Evolutionary conservation across 371 early-diverging fungal species (phyloP), one percentile per base, ranked within the genome.

Genomic region (Haplosporangium sp.): DNA sequence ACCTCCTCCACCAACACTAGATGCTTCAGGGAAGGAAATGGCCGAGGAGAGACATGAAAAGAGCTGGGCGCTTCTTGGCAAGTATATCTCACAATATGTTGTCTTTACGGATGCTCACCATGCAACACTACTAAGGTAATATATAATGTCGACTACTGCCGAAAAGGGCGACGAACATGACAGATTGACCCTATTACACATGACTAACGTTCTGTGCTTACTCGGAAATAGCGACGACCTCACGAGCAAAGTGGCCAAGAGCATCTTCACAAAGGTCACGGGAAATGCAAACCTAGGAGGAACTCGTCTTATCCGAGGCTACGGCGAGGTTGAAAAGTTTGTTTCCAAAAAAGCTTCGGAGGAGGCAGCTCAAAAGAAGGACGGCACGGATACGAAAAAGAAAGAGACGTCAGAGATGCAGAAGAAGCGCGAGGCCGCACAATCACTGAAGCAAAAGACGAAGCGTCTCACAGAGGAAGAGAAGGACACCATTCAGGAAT

Each of bases 21-120:
- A 71, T 69, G 64, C 73, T 55, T 21, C 69, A 38, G 72, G 74
- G 16, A 74, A 77, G 51, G 64, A 67, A 38, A 68, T 60, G 13
- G 36, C 54, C 47, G 74, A 73, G 52, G 61, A 74, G 36, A 65
- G 54, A 47, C 50, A 59, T 0, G 86, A 86, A 57, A 83, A 88
- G 71, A 86, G 88, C 71, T 92, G 91, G 91, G 83, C 88, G 37
- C 81, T 94, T 36, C 83, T 92, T 55, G 95, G 94, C 21, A 92
- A 90, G 20, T 93, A 92, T 81, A 83, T 94, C 64, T 88, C 89
- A 20, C 91, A 93, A 74, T 92, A 88, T 64, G 91, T 92, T 36
- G 81, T 90, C 1, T 94, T 92, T 73, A 85, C 90, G 10, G 89
- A 88, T 20, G 74, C 86, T 20, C 73, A 76, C 16, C 81, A 83